Percentiles rank a stretch among this genome's conserved stretches.
Evolutionary conservation across 2,329 filamentous ascomycete genomes (phyloP).

Genomic region (Fusarium sp.): DNA sequence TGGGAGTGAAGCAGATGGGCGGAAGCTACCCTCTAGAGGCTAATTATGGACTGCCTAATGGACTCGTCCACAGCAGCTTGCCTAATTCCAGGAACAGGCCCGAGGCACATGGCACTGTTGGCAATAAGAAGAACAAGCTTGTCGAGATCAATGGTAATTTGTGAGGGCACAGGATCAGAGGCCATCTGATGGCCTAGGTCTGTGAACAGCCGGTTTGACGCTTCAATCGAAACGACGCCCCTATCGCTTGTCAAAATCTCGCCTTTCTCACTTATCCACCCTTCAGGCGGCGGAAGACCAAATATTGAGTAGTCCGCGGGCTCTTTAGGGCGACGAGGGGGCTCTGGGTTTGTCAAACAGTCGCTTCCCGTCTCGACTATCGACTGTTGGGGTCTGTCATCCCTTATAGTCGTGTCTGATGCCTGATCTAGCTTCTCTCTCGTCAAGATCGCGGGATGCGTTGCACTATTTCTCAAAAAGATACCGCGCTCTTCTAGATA

Average conservation of each 20-base stretch:
- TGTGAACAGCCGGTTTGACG: background rate
- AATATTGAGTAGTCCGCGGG: background rate
- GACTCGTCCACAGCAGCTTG: background rate
- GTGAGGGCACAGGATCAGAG: background rate
- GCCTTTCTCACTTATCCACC: background rate
- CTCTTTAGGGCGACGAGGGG: too few relatives aligned
- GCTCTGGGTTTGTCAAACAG: too few relatives aligned
- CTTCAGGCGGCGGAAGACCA: background rate
- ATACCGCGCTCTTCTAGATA: constrained; percentile 25
- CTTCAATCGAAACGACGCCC: background rate
- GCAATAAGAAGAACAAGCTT: background rate
- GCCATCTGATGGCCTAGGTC: background rate
- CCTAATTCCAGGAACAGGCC: constrained; percentile 8
- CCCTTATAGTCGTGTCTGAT: too few relatives aligned
- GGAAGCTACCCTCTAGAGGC: too few relatives aligned
- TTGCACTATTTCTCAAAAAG: background rate
- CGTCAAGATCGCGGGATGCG: too few relatives aligned
- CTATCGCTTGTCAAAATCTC: background rate
- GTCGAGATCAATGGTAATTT: constrained; percentile 1
- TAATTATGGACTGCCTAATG: background rate
- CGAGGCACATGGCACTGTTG: constrained; percentile 5
- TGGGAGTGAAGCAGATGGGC: too few relatives aligned
- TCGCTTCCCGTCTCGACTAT: too few relatives aligned
- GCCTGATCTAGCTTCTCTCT: too few relatives aligned
- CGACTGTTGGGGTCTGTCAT: too few relatives aligned